Evolutionary conservation across 2,329 filamentous ascomycete species (phyloP).

Genomic region (Fusarium acutatum): DNA sequence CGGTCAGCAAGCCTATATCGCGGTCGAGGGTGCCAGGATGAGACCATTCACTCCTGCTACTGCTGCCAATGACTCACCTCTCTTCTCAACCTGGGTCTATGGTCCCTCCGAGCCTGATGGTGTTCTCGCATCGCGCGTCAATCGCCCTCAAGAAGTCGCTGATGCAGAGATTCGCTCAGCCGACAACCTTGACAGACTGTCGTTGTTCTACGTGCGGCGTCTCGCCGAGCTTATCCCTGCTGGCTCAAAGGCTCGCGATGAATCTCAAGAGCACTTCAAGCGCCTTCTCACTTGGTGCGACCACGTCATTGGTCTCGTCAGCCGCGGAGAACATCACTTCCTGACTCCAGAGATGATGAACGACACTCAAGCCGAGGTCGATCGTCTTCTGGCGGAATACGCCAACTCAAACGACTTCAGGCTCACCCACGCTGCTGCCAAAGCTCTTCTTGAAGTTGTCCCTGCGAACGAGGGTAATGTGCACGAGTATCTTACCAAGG

Average conservation of each 20-base stretch:
- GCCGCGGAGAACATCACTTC: not conserved
- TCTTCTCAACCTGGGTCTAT: not conserved
- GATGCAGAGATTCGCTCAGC: conserved; percentile 3
- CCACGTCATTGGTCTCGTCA: not conserved
- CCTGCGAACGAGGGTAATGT: not conserved
- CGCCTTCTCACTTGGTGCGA: conserved; percentile 1
- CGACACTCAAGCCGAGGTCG: not conserved
- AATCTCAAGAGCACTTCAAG: not conserved
- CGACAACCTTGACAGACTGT: not conserved
- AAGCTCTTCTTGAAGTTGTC: not conserved
- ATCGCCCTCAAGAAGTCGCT: not conserved
- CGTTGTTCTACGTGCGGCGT: not conserved
- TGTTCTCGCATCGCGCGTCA: not conserved
- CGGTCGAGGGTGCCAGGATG: not conserved
- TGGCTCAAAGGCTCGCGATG: not conserved
- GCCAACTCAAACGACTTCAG: conserved; percentile 1
- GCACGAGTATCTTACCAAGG: conserved; percentile 11
- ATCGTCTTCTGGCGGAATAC: not conserved
- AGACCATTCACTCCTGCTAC: not conserved
- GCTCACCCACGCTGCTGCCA: not conserved
- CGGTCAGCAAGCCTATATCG: not conserved
- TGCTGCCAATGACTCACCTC: not conserved
- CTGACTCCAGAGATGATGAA: not conserved
- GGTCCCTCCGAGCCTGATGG: not conserved
- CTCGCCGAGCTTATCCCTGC: not conserved